Evolutionary conservation across 176 grass and related monocot species (phyloP).

Genomic region (Thinopyrum elongatum): DNA sequence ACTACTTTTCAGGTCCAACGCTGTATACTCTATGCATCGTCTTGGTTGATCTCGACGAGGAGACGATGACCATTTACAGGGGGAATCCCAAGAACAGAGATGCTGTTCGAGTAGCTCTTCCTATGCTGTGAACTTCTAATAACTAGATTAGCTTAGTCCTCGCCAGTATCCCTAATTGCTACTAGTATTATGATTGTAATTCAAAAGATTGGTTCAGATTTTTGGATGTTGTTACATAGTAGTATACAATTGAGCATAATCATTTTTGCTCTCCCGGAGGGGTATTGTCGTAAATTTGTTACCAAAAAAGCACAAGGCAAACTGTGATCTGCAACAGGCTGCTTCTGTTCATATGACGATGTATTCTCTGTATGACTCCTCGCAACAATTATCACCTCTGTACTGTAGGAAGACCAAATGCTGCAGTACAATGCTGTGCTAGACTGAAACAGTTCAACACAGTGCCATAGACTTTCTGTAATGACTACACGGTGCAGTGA

Average conservation of each 20-base stretch:
- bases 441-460: neutral
- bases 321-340: neutral
- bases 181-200: neutral
- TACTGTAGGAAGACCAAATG: neutral
- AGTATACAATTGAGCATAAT: neutral
- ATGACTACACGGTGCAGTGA: neutral
- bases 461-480: neutral
- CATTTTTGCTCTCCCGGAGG: neutral
- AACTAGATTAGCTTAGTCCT: neutral
- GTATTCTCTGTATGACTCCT: neutral
- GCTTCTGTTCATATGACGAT: neutral
- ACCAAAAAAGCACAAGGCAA: neutral
- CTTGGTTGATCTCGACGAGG: slow-evolving; percentile 65
- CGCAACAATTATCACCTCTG: neutral
- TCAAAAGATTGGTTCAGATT: neutral
- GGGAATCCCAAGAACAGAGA: slow-evolving; percentile 53
- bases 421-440: neutral
- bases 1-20: slow-evolving; percentile 52
- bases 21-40: slow-evolving; percentile 76
- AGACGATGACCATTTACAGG: slow-evolving; percentile 63
- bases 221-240: neutral
- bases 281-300: neutral
- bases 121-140: slow-evolving; percentile 18
- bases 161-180: neutral
- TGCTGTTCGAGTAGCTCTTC: slow-evolving; percentile 31